Conservation (phyloP, 2,329 filamentous ascomycete genomes). For the Lasiodiplodia sp. region DNA sequence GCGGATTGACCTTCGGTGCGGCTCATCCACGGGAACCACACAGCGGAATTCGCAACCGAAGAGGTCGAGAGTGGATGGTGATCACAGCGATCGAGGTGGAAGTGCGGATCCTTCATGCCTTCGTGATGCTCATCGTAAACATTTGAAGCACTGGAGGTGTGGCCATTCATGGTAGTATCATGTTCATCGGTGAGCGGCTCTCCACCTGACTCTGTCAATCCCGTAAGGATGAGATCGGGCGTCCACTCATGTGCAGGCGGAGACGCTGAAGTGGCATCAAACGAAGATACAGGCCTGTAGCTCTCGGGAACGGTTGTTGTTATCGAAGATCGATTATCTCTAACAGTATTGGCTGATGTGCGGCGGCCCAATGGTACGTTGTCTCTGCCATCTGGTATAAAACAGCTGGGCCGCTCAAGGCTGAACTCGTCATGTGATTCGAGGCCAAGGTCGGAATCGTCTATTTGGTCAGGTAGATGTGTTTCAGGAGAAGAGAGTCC, state of each 20-base stretch:
- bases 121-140: background rate
- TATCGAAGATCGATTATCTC: background rate
- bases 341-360: conserved; percentile 11
- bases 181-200: background rate
- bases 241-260: background rate
- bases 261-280: too few relatives aligned
- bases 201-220: background rate
- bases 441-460: conserved; percentile 6
- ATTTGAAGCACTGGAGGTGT: background rate
- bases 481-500: background rate
- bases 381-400: background rate
- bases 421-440: background rate
- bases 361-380: background rate
- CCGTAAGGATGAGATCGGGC: background rate
- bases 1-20: background rate
- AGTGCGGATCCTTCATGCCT: background rate
- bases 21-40: conserved; percentile 23
- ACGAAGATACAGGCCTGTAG: background rate
- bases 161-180: background rate
- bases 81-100: background rate
- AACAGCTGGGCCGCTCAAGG: background rate
- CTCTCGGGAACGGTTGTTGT: background rate
- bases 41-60: background rate
- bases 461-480: background rate
- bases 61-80: background rate